Conservation (phyloP, 345 rosid genomes). For the Citrus sinensis region DVS_A1.0 CM039167.1:4966001-4966500, state of each 20-base stretch:
- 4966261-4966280: neutral
- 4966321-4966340: neutral
- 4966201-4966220: neutral
- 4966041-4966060: conserved; percentile 56
- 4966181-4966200: neutral
- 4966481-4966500: neutral
- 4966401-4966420: neutral
- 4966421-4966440: neutral
- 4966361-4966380: neutral
- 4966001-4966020: conserved; percentile 42
- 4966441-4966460: neutral
- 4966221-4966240: neutral
- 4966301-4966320: neutral
- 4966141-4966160: neutral
- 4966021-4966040: conserved; percentile 48
- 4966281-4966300: neutral
- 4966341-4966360: neutral
- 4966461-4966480: neutral
- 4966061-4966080: conserved; percentile 62
- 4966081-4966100: conserved; percentile 35
- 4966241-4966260: neutral
- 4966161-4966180: neutral
- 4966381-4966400: neutral
- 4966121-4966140: conserved; percentile 15
- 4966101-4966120: conserved; percentile 62